These are phyloP conservation scores for Komagataella kurtzmanii DNA, from an alignment of 805 yeast genomes.

Conservation along the genomic window DNA sequence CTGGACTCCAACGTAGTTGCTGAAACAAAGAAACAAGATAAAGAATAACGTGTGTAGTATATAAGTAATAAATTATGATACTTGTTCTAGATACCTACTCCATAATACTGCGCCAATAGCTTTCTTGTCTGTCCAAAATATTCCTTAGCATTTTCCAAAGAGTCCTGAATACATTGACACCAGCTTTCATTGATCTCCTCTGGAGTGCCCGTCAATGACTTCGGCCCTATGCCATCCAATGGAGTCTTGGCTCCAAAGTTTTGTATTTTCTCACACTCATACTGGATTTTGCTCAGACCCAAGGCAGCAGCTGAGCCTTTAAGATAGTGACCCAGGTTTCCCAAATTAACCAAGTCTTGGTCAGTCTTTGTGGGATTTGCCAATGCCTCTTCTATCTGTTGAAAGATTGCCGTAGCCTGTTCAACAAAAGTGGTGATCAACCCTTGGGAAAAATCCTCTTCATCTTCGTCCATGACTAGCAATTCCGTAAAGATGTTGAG, in stretches of 20 bases:
- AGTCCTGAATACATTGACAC: constrained; percentile 34
- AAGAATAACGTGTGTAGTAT: neutral
- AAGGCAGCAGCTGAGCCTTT: constrained; percentile 94
- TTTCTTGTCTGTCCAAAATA: constrained; percentile 36
- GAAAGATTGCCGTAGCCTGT: constrained; percentile 75
- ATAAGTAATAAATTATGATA: constrained; percentile 1
- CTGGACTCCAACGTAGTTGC: constrained; percentile 12
- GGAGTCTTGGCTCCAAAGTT: constrained; percentile 54
- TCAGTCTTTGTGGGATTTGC: constrained; percentile 19
- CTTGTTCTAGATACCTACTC: constrained; percentile 13
- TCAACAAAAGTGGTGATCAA: constrained; percentile 77
- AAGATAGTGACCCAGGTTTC: constrained; percentile 78
- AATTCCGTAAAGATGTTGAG: constrained; percentile 85
- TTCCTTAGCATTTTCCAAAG: constrained; percentile 34
- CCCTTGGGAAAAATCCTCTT: constrained; percentile 74
- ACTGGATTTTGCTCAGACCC: constrained; percentile 71
- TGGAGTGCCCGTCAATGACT: constrained; percentile 17
- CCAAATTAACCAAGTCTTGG: constrained; percentile 40
- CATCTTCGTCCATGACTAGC: constrained; percentile 93
- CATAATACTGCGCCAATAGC: constrained; percentile 40
- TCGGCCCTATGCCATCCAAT: constrained; percentile 11
- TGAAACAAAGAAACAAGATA: neutral
- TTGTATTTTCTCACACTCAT: constrained; percentile 88
- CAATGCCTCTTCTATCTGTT: constrained; percentile 50
- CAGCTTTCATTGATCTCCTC: constrained; percentile 13